Conservation (phyloP, 1,284 basidiomycete species). For the Puccinia brachypodii region DNA sequence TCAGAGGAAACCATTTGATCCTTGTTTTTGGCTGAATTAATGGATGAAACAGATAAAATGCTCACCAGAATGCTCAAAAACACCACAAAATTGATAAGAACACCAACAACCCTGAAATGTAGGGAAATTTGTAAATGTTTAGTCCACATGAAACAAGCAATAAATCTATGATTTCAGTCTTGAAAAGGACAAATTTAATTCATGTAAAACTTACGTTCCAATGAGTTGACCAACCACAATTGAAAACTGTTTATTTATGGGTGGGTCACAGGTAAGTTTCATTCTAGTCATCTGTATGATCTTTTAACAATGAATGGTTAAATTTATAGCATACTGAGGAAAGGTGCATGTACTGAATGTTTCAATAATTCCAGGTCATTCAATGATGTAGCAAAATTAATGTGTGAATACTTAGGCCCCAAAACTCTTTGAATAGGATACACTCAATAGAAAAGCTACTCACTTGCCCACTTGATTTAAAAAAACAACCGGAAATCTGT, state of each 20-base stretch:
- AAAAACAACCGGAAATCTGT: not conserved
- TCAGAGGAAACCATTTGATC: not conserved
- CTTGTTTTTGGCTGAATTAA: too few species aligned
- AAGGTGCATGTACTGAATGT: slow-evolving; percentile 43
- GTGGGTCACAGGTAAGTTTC: not conserved
- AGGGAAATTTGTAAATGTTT: not conserved
- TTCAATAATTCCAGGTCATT: not conserved
- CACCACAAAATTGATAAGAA: slow-evolving; percentile 36
- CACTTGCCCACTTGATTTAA: slow-evolving; percentile 1
- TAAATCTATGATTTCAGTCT: not conserved
- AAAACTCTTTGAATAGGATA: not conserved
- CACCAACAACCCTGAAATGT: slow-evolving; percentile 18
- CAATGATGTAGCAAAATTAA: not conserved
- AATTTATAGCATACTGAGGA: slow-evolving; percentile 26
- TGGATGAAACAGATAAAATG: not conserved
- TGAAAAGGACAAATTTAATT: not conserved
- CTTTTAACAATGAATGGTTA: not conserved
- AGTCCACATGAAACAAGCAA: not conserved
- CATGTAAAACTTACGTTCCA: slow-evolving; percentile 32
- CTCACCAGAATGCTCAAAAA: slow-evolving; percentile 28
- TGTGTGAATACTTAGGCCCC: not conserved
- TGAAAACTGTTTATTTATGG: not conserved
- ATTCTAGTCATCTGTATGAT: not conserved
- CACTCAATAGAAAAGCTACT: not conserved
- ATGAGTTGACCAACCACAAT: slow-evolving; percentile 36